Conservation (phyloP, 495 filamentous ascomycete species). For the Pyrenopolyporus hunteri region DNA sequence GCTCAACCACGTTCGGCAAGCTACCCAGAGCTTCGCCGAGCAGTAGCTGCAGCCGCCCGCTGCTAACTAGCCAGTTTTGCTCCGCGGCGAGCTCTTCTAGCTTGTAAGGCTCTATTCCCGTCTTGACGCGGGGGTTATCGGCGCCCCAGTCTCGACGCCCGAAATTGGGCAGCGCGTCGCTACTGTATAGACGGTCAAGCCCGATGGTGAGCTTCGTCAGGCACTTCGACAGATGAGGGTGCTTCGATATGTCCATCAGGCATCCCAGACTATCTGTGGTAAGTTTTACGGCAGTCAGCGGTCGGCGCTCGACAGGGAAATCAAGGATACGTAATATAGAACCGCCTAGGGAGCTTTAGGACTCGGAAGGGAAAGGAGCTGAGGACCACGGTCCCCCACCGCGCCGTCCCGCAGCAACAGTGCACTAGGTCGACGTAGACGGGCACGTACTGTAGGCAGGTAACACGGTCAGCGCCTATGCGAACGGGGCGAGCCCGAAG, state of each 20-base stretch:
- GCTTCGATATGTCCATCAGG: conserved; percentile 38
- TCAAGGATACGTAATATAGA: too few species aligned
- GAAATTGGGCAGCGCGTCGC: conserved; percentile 14
- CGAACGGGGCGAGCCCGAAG: too few species aligned
- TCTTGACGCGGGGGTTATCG: conserved; percentile 13
- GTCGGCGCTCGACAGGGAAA: too few species aligned
- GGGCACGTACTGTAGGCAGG: too few species aligned
- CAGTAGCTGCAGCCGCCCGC: conserved; percentile 28
- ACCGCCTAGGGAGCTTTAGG: not conserved
- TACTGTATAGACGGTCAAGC: conserved; percentile 36
- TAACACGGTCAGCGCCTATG: too few species aligned
- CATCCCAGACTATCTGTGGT: conserved; percentile 31
- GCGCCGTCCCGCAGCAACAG: too few species aligned
- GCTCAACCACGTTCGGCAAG: conserved; percentile 42
- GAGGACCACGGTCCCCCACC: not conserved
- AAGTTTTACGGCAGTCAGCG: too few species aligned
- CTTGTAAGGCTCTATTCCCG: conserved; percentile 17
- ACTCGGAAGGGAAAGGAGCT: not conserved
- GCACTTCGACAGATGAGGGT: conserved; percentile 40
- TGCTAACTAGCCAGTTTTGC: conserved; percentile 36
- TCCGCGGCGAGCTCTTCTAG: conserved; percentile 33
- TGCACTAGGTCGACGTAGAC: too few species aligned
- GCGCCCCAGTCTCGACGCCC: not conserved
- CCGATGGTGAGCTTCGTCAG: conserved; percentile 35
- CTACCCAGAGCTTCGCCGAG: conserved; percentile 48